Percentiles rank a stretch among this genome's conserved stretches.
These are phyloP conservation scores for Glarea lozoyensis DNA, from an alignment of 495 filamentous ascomycete genomes.

Conservation along the genomic window DNA sequence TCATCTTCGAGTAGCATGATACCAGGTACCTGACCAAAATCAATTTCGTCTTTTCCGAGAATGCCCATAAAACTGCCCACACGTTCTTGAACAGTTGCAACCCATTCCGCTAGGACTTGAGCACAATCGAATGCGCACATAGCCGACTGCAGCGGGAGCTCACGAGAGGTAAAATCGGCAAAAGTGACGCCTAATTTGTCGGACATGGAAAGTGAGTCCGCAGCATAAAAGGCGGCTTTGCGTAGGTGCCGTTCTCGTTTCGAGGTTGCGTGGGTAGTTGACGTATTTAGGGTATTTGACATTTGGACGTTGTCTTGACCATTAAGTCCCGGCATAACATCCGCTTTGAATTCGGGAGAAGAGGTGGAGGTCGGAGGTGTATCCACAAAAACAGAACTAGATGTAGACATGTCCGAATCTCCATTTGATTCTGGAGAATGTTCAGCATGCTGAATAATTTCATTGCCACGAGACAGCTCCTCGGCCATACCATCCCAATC, in stretches of 20 bases:
- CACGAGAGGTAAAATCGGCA: conserved; percentile 74
- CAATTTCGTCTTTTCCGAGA: conserved; percentile 72
- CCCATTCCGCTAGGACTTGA: conserved; percentile 96
- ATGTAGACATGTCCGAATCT: conserved; percentile 39
- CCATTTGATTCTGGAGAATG: conserved; percentile 46
- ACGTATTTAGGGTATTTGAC: conserved; percentile 3
- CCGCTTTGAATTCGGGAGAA: conserved; percentile 37
- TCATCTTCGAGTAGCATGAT: conserved; percentile 90
- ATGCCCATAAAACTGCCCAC: conserved; percentile 83
- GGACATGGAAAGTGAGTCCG: conserved; percentile 84
- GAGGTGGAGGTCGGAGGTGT: conserved; percentile 46
- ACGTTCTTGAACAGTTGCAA: conserved; percentile 88
- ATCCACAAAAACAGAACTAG: conserved; percentile 41
- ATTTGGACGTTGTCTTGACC: conserved; percentile 9
- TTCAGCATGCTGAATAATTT: conserved; percentile 68
- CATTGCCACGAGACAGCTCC: conserved; percentile 71
- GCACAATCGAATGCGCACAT: conserved; percentile 94
- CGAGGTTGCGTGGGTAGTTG: conserved; percentile 30
- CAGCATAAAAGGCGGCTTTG: conserved; percentile 90
- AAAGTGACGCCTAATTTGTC: conserved; percentile 83
- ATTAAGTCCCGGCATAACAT: conserved; percentile 23
- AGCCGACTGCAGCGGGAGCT: conserved; percentile 86
- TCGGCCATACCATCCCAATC: conserved; percentile 92
- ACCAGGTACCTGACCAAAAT: conserved; percentile 66
- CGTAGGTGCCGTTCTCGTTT: conserved; percentile 82